Base-by-base conservation (phyloP, 331 rosid species). In the Cydonia oblonga region DNA sequence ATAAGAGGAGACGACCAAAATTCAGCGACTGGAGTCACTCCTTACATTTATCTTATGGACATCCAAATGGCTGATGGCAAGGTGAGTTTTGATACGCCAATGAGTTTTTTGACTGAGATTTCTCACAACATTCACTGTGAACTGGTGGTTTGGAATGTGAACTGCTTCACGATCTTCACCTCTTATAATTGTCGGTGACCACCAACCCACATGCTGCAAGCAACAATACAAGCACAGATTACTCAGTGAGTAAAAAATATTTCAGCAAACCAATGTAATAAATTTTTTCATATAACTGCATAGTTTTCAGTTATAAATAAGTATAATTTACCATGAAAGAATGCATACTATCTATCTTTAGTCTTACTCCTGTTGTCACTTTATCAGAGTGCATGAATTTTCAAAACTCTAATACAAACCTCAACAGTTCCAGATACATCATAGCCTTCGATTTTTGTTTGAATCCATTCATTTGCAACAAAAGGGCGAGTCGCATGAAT, bases 111-210 rank as follows among this genome's bases (percentile, higher is more conserved):
- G 96, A 82, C 72, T 92, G 51, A 90, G 92, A 82, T 90, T 92
- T 65, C 97, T 85, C 75, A 92, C 95, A 51, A 92, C 96, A 68
- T 88, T 92, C 81, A 92, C 87, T 9, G 96, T 92, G 73, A 92
- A 92, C 81, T 92, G 87, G 85, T 92, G 97, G 87, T 92, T 92
- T 68, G 97, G 97, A 76, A 92, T 92, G 86, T 92, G 97, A 73
- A 92, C 88, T 54, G 97, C 97, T 88, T 92, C 97, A 75, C 97
- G 92, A 72, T 92, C 97, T 86, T 92, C 97, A 70, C 97, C 97
- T 86, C 97, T 87, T 24, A 92, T 77, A 71, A 92, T 85, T 61
- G 97, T 92, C 16, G 97, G 97, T 20, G 97, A 92, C 96, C 97
- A 92, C 97, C 97, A 92, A 60, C 97, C 97, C 74, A 92, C 96